A percentile compares a stretch with the other conserved stretches of the same genome.
Conservation (phyloP, 345 rosid genomes). For the Crucihimalaya himalaica region DNA sequence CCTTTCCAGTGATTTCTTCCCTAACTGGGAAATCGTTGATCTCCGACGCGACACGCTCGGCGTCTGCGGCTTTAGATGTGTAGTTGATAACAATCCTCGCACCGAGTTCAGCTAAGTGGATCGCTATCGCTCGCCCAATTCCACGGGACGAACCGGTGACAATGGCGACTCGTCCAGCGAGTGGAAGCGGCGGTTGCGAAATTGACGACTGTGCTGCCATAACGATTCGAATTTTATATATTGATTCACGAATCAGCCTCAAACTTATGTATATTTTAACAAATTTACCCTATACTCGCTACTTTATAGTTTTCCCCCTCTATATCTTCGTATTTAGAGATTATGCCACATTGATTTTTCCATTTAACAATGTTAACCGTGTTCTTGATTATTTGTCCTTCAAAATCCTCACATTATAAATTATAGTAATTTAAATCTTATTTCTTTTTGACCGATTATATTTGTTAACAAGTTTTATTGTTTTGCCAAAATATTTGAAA, state of each 20-base stretch:
- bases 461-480: not conserved
- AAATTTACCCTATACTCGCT: not conserved
- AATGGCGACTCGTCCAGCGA: slow-evolving; percentile 61
- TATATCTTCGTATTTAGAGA: not conserved
- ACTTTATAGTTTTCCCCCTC: not conserved
- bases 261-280: not conserved
- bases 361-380: too few species aligned
- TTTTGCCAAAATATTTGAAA: slow-evolving; percentile 7
- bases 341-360: too few species aligned
- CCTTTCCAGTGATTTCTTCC: slow-evolving; percentile 26
- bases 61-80: slow-evolving; percentile 52
- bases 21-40: slow-evolving; percentile 45
- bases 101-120: slow-evolving; percentile 67
- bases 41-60: slow-evolving; percentile 51
- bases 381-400: too few species aligned
- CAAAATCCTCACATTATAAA: too few species aligned
- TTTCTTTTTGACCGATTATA: not conserved
- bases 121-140: slow-evolving; percentile 61
- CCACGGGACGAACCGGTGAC: slow-evolving; percentile 75
- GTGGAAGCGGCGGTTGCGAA: slow-evolving; percentile 37
- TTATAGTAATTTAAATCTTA: not conserved
- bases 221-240: not conserved
- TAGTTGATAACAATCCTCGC: slow-evolving; percentile 59
- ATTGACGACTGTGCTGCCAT: slow-evolving; percentile 17
- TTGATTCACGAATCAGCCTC: not conserved